These are phyloP conservation scores for Russula virescens DNA, from an alignment of 768 basidiomycete genomes.

Conservation along the genomic window DNA sequence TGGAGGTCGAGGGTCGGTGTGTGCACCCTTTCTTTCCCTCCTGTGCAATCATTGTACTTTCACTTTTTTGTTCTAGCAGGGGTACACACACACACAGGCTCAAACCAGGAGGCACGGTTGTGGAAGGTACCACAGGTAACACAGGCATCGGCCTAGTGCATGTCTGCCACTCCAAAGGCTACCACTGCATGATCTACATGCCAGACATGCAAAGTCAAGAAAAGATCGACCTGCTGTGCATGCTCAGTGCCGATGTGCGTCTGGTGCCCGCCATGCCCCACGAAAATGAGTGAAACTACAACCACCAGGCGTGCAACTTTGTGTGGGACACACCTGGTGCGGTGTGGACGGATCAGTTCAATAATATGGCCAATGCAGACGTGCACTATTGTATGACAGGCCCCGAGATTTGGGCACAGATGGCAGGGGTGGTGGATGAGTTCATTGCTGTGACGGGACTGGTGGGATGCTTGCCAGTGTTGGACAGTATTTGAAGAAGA, in stretches of 20 bases:
- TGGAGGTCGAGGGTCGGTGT: conserved; percentile 77
- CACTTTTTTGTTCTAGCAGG: too few relatives aligned
- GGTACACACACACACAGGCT: conserved; percentile 43
- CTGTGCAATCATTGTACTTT: too few relatives aligned
- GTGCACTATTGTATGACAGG: conserved; percentile 89
- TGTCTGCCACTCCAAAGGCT: conserved; percentile 87
- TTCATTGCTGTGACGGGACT: conserved; percentile 95
- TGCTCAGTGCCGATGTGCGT: conserved; percentile 96
- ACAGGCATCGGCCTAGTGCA: conserved; percentile 95
- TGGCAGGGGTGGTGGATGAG: conserved; percentile 69
- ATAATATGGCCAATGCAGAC: conserved; percentile 87
- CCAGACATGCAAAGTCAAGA: conserved; percentile 96
- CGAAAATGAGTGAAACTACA: conserved; percentile 94
- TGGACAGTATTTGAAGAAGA: conserved; percentile 78
- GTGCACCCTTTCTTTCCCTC: conserved; percentile 29
- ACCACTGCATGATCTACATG: conserved; percentile 99
- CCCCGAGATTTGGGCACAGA: conserved; percentile 96
- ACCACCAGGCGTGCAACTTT: conserved; percentile 91
- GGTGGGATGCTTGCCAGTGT: conserved; percentile 93
- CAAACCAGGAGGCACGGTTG: conserved; percentile 87
- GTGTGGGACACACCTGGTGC: conserved; percentile 71
- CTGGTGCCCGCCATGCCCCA: conserved; percentile 96
- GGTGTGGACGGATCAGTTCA: conserved; percentile 98
- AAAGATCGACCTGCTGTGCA: conserved; percentile 93
- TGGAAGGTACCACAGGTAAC: conserved; percentile 98